Evolutionary conservation across 2,329 filamentous ascomycete genomes (phyloP), one percentile per base, ranked within the genome.

Genomic region (Dactylonectria macrodidyma): DNA sequence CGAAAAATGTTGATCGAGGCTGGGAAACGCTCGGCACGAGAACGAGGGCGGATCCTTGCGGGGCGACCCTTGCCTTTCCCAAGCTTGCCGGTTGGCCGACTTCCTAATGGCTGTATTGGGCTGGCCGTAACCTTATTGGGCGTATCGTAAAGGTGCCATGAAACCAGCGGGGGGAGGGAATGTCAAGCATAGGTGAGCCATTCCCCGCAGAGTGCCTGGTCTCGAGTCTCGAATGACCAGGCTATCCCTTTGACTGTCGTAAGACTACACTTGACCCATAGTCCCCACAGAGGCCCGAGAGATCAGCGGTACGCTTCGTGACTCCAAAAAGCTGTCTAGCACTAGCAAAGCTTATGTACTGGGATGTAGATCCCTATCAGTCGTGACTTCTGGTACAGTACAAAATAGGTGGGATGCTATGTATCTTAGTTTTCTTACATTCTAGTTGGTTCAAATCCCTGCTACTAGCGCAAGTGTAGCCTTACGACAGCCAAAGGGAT

Each of bases 31-130:
- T 66, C 62, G 47, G 63, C 55, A 62, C 62, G 52, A 64, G 59
- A 60, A 55, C 50, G 56, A 56, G 44, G 55, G 66, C 72, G 71
- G 72, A 73, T 63, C 72, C 65, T 47, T 66, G 72, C 66, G 71
- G 72, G 64, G 71, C 48, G 59, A 50, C 62, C 56, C 59, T 63
- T 62, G 56, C 30, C 65, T 14, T 44, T 44, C 14, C 16, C 41
- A 44, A 51, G 56, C 51, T 58, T 63, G 52, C 52, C 51, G 66
- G 62, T 67, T 64, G 34, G 59, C 63, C 59, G 48, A 63, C 68
- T 48, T 65, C 56, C 26, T 56, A 61, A n/a, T n/a, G 33, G 5
- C 64, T 34, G 38, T 34, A 59, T 62, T 54, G 38, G 59, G 59
- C 64, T 62, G 62, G 55, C 55, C 54, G 59, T 62, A 44, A 59